These are phyloP conservation scores for Pythium oligandrum DNA, from an alignment of 352 stramenopile genomes.

Conservation along the genomic window DNA sequence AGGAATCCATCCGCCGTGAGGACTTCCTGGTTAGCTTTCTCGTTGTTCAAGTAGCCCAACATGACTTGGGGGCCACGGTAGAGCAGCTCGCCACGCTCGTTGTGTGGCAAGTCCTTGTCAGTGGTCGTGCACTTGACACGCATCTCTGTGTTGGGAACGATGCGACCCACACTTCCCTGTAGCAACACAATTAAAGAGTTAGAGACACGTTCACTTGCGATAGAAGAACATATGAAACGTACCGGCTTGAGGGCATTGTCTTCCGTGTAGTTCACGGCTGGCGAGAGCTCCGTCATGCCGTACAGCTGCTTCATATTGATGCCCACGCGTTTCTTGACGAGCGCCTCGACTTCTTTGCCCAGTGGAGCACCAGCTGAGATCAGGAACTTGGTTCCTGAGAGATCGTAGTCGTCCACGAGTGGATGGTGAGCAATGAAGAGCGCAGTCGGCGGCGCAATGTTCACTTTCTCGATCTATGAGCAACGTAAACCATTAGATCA, in stretches of 20 bases:
- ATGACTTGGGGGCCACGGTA: slow-evolving; percentile 31
- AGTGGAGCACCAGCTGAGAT: slow-evolving; percentile 74
- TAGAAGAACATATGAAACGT: not conserved
- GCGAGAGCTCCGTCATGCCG: slow-evolving; percentile 39
- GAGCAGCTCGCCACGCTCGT: slow-evolving; percentile 48
- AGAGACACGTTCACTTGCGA: no score
- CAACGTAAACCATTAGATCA: no score
- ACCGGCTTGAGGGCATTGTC: slow-evolving; percentile 7
- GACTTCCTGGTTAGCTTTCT: slow-evolving; percentile 74
- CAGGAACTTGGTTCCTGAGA: slow-evolving; percentile 70
- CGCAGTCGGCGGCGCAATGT: slow-evolving; percentile 87
- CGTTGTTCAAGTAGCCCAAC: slow-evolving; percentile 74
- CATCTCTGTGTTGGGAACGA: not conserved
- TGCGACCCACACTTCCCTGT: not conserved
- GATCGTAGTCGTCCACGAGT: slow-evolving; percentile 89
- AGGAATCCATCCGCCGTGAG: slow-evolving; percentile 81
- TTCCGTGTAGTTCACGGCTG: slow-evolving; percentile 15
- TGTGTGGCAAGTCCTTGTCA: not conserved
- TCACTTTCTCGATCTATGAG: slow-evolving; percentile 15
- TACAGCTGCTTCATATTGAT: slow-evolving; percentile 32
- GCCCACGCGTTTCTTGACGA: slow-evolving; percentile 44
- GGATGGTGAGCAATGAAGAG: slow-evolving; percentile 86
- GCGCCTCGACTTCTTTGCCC: slow-evolving; percentile 50
- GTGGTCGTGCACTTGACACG: no score
- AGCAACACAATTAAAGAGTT: no score